These are phyloP conservation scores for Funneliformis mosseae DNA, from an alignment of 192 early-diverging fungal genomes.

Conservation along the genomic window DNA sequence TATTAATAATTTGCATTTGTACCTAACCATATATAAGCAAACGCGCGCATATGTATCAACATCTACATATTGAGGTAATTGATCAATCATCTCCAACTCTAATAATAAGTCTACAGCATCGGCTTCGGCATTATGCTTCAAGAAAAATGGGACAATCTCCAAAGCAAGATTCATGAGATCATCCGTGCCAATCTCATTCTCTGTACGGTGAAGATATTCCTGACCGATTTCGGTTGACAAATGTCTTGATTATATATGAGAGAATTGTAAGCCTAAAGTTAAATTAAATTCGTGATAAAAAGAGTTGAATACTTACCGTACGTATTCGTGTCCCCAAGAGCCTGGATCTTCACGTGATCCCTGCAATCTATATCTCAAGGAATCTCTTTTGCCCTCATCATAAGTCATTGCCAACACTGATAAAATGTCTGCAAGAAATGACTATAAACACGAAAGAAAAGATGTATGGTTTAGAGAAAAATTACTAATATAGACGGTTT, in stretches of 20 bases:
- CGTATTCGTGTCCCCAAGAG: conserved; percentile 99
- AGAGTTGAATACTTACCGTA: conserved; percentile 56
- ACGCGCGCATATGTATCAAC: conserved; percentile 93
- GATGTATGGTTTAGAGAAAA: neutral
- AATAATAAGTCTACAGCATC: conserved; percentile 96
- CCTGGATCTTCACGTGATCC: conserved; percentile 80
- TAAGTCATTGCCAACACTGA: conserved; percentile 98
- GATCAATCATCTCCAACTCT: conserved; percentile 83
- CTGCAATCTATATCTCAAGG: conserved; percentile 82
- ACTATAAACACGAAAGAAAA: conserved; percentile 45
- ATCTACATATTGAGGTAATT: conserved; percentile 83
- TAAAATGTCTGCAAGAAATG: conserved; percentile 89
- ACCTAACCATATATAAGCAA: conserved; percentile 93
- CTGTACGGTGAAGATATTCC: conserved; percentile 73
- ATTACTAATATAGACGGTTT: neutral
- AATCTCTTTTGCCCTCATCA: conserved; percentile 83
- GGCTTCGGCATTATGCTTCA: conserved; percentile 97
- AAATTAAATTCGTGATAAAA: neutral
- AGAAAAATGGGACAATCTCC: conserved; percentile 91
- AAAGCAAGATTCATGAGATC: conserved; percentile 74
- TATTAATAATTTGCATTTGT: conserved; percentile 21
- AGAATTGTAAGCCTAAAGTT: neutral
- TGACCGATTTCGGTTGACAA: conserved; percentile 87
- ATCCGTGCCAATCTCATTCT: conserved; percentile 58
- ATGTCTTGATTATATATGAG: conserved; percentile 60